Conservation (phyloP, 1,284 basidiomycete genomes). For the Agroathelia rolfsii region DNA sequence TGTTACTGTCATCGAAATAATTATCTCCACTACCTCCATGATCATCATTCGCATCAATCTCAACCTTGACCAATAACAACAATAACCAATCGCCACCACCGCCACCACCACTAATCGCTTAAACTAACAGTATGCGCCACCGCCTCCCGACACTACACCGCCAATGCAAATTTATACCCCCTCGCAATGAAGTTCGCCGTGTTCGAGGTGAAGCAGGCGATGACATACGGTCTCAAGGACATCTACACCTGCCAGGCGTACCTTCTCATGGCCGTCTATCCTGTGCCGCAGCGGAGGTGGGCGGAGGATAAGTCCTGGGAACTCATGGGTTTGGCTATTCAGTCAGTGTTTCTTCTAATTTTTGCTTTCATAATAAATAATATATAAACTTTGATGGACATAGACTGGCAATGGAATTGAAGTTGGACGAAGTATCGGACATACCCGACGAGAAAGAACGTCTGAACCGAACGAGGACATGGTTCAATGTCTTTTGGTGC, state of each 20-base stretch:
- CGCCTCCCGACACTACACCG: constrained; percentile 36
- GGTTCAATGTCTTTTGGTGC: constrained; percentile 62
- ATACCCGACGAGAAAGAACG: constrained; percentile 29
- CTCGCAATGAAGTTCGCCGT: constrained; percentile 43
- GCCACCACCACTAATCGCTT: constrained; percentile 1
- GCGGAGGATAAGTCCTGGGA: constrained; percentile 48
- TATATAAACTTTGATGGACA: constrained; percentile 20
- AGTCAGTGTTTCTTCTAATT: constrained; percentile 23
- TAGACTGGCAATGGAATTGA: constrained; percentile 44
- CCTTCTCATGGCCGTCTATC: constrained; percentile 40
- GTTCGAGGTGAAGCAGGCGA: constrained; percentile 38
- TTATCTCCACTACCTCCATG: too few relatives aligned
- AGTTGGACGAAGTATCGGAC: constrained; percentile 33
- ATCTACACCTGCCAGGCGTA: constrained; percentile 52
- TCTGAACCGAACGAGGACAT: constrained; percentile 49
- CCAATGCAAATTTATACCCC: constrained; percentile 32
- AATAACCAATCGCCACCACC: neutral
- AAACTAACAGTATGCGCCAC: constrained; percentile 36
- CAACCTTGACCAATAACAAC: too few relatives aligned
- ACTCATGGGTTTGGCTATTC: constrained; percentile 47
- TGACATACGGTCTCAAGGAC: constrained; percentile 37
- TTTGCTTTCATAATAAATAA: constrained; percentile 1
- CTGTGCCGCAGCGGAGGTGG: constrained; percentile 45
- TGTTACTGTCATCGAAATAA: too few relatives aligned
- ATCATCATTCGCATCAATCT: neutral